These are phyloP conservation scores for Colletotrichum musicola DNA, from an alignment of 2,329 filamentous ascomycete species.

Conservation along the genomic window DNA sequence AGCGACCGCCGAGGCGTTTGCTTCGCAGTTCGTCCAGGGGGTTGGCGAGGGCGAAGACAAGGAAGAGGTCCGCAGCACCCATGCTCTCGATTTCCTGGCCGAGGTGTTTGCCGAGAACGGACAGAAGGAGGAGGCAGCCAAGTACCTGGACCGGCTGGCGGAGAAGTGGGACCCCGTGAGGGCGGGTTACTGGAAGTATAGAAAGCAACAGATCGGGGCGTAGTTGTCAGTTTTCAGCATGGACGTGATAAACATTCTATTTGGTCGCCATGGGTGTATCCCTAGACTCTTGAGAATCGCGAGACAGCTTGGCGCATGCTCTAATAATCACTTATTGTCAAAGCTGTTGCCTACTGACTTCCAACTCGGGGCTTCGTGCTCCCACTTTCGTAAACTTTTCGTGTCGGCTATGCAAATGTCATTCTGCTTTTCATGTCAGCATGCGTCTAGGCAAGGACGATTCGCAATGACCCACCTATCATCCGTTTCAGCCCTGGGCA, in stretches of 20 bases:
- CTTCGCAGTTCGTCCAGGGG: constrained; percentile 62
- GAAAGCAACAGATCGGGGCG: constrained; percentile 44
- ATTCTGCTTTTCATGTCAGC: background rate
- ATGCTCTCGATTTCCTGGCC: constrained; percentile 78
- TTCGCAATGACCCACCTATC: background rate
- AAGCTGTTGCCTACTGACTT: too few species aligned
- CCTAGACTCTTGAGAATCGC: too few species aligned
- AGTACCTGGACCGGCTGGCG: constrained; percentile 79
- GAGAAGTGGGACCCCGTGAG: constrained; percentile 93
- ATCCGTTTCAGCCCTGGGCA: background rate
- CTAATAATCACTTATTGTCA: too few species aligned
- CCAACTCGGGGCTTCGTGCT: too few species aligned
- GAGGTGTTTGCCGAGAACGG: constrained; percentile 73
- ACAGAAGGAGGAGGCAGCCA: constrained; percentile 71
- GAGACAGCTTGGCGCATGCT: too few species aligned
- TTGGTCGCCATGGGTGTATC: background rate
- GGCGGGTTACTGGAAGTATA: constrained; percentile 89
- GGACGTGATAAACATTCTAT: background rate
- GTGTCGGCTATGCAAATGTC: background rate
- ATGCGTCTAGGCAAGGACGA: background rate
- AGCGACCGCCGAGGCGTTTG: constrained; percentile 60
- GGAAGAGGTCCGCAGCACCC: constrained; percentile 70
- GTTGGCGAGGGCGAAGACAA: constrained; percentile 57
- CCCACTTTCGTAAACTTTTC: too few species aligned
- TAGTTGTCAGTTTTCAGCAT: constrained; percentile 5